These are phyloP conservation scores for Magnusiomyces fungicola DNA, from an alignment of 1,139 yeast genomes.

Conservation along the genomic window DNA sequence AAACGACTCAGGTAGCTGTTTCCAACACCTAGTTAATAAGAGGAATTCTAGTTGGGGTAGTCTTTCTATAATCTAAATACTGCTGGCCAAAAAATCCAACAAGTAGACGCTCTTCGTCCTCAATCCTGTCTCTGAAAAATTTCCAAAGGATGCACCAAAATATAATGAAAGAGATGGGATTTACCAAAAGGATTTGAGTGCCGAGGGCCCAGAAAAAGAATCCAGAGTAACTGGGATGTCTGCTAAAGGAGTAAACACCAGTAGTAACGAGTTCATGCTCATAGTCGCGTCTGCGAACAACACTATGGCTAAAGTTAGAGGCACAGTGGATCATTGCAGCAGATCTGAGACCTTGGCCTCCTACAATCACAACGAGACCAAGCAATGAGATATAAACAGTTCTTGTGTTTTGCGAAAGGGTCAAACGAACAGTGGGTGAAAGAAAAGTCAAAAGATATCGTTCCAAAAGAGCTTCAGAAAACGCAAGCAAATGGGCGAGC, in stretches of 20 bases:
- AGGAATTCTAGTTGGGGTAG: slow-evolving; percentile 57
- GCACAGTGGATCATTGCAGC: slow-evolving; percentile 85
- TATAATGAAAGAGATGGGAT: slow-evolving; percentile 47
- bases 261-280: slow-evolving; percentile 61
- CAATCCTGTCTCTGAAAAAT: slow-evolving; percentile 63
- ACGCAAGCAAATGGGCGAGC: slow-evolving; percentile 52
- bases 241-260: slow-evolving; percentile 58
- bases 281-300: slow-evolving; percentile 46
- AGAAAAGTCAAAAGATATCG: slow-evolving; percentile 18
- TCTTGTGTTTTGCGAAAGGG: slow-evolving; percentile 11
- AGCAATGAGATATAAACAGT: slow-evolving; percentile 22
- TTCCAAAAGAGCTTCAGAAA: slow-evolving; percentile 38
- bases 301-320: slow-evolving; percentile 75
- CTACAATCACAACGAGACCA: slow-evolving; percentile 41
- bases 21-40: slow-evolving; percentile 35
- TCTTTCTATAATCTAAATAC: slow-evolving; percentile 47
- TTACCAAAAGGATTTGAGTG: slow-evolving; percentile 61
- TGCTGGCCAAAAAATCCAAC: slow-evolving; percentile 60
- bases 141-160: slow-evolving; percentile 48
- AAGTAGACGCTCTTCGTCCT: slow-evolving; percentile 57
- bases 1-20: too few relatives aligned
- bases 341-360: slow-evolving; percentile 65
- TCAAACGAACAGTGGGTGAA: not conserved
- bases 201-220: slow-evolving; percentile 94
- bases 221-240: slow-evolving; percentile 93